These are phyloP conservation scores for Monosporascus sp. DNA, from an alignment of 2,329 filamentous ascomycete species.

Conservation along the genomic window DNA sequence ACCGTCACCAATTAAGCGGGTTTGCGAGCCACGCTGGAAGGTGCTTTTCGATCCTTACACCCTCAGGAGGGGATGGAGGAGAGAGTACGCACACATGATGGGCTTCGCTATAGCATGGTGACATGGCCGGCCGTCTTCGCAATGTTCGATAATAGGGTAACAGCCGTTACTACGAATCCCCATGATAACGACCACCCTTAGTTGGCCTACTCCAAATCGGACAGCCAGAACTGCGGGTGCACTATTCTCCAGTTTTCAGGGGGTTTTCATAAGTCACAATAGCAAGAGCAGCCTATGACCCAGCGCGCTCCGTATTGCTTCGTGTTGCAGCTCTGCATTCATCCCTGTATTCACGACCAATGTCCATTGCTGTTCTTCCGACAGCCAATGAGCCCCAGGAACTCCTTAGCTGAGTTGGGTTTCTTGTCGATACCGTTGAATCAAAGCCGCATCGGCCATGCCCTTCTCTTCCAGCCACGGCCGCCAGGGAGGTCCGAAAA, in stretches of 20 bases:
- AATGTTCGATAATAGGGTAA: conserved; percentile 70
- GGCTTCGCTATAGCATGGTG: conserved; percentile 78
- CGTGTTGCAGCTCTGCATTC: conserved; percentile 20
- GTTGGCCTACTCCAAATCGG: conserved; percentile 57
- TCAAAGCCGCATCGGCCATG: conserved; percentile 32
- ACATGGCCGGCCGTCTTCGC: conserved; percentile 59
- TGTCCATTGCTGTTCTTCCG: conserved; percentile 48
- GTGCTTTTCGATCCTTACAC: conserved; percentile 30
- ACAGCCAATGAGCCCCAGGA: conserved; percentile 47
- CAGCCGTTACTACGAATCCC: conserved; percentile 75
- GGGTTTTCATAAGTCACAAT: conserved; percentile 60
- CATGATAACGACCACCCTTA: conserved; percentile 68
- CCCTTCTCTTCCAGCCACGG: conserved; percentile 35
- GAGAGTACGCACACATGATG: conserved; percentile 60
- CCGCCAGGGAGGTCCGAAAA: conserved; percentile 65
- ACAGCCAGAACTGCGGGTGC: conserved; percentile 71
- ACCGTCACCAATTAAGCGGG: conserved; percentile 41
- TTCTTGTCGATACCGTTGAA: conserved; percentile 52
- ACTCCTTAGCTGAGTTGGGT: conserved; percentile 50
- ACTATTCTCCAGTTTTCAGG: conserved; percentile 46
- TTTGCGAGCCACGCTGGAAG: conserved; percentile 40
- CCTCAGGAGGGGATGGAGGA: conserved; percentile 36
- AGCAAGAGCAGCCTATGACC: conserved; percentile 57
- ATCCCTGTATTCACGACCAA: conserved; percentile 36
- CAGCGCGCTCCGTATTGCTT: conserved; percentile 42